Evolutionary conservation across 2,329 filamentous ascomycete genomes (phyloP), one percentile per base, ranked within the genome.

Genomic region (Fusarium guadeloupense): DNA sequence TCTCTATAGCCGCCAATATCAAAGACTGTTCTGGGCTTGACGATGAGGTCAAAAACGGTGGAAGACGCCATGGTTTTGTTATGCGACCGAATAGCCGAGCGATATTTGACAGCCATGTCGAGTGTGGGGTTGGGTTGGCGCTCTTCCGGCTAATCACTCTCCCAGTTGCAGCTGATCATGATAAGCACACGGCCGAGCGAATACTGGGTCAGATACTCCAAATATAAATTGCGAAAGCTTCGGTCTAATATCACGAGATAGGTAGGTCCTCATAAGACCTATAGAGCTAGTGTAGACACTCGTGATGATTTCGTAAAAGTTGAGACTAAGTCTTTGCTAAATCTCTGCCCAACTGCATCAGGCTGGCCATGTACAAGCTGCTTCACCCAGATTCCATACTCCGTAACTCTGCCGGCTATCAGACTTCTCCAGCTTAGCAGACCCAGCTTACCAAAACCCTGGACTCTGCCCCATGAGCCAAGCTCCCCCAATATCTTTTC

Each of bases 101-200:
- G 59, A 58, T 41, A 56, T 66, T 49, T 47, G 48, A 30, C 40
- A 51, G 41, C 64, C 55, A 65, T 42, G 54, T 35, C 55, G 39
- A 56, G 41, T 68, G 62, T 68, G 65, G 65, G 65, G 65, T 66
- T 58, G 65, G 65, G 65, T 66, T 58, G 37, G 20, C 39, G 20
- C 43, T 54, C 16, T 30, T 21, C 50, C 64, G 45, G 62, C 54
- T 62, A 63, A 55, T 54, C 55, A 54, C 57, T 56, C 25, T 10
- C 25, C 9, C 25, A 9, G 31, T 44, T 25, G 49, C 44, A 63
- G 59, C 55, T 64, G 55, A 61, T 62, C 54, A 60, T 62, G 66
- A 68, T 69, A 66, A 62, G 57, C 61, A 63, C 51, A 40, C 52
- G 59, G 38, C 55, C 35, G 40, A 59, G 25, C 16, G n/a, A 53